Evolutionary conservation across 352 stramenopile species (phyloP).

Genomic region (Globisporangium radiosum): DNA sequence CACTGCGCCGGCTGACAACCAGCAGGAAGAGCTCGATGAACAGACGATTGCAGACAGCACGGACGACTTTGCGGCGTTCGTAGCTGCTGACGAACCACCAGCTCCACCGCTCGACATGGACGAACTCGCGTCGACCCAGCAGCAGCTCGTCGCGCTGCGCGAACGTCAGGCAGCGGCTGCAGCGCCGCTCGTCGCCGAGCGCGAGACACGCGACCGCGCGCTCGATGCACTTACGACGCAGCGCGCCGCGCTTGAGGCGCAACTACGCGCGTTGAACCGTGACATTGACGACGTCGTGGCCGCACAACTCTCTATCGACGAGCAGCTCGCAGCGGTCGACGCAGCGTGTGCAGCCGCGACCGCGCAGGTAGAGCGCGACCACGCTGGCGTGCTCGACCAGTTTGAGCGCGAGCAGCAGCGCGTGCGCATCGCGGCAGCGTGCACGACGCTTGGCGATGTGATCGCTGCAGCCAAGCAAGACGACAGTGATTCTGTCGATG

Average conservation of each 20-base stretch:
- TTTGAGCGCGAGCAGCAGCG: slow-evolving; percentile 30
- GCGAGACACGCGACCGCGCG: slow-evolving; percentile 9
- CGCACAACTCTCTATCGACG: slow-evolving; percentile 34
- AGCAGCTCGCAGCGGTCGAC: slow-evolving; percentile 40
- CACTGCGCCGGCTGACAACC: slow-evolving; percentile 3
- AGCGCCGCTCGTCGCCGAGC: slow-evolving; percentile 25
- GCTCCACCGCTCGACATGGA: slow-evolving; percentile 18
- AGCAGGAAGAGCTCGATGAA: slow-evolving; percentile 9
- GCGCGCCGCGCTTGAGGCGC: slow-evolving; percentile 46
- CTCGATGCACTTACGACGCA: slow-evolving; percentile 29
- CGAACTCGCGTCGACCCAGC: slow-evolving; percentile 29
- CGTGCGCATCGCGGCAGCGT: slow-evolving; percentile 28
- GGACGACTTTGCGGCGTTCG: background rate
- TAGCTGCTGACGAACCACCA: slow-evolving; percentile 5
- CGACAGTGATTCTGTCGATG: too few species aligned
- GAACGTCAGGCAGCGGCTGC: slow-evolving; percentile 32
- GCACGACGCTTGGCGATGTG: slow-evolving; percentile 26
- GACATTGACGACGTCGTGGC: slow-evolving; percentile 36
- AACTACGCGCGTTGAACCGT: slow-evolving; percentile 38
- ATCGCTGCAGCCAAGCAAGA: slow-evolving; percentile 29
- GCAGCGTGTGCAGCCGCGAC: slow-evolving; percentile 38
- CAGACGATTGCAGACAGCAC: background rate
- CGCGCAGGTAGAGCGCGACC: slow-evolving; percentile 34
- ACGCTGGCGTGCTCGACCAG: slow-evolving; percentile 35
- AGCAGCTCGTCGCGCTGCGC: slow-evolving; percentile 28